Evolutionary conservation across 306 rosid species (phyloP), one percentile per base, ranked within the genome.

Genomic region (Citrullus colocynthis): DNA sequence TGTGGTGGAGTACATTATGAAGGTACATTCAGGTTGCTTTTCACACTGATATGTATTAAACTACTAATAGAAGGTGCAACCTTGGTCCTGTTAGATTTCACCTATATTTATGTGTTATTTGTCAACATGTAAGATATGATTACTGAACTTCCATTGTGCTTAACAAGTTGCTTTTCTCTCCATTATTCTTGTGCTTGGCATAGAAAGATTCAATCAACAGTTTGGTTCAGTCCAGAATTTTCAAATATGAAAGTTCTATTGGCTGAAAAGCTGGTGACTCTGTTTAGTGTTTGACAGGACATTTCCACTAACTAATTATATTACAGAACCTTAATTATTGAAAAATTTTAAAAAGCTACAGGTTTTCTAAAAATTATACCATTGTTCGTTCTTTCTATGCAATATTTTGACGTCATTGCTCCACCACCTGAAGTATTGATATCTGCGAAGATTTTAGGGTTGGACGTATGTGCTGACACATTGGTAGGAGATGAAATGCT

Each of bases 401-500:
- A 51, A 39, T 39, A 45, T 56, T 70, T 77, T 17, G 80, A 77
- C 45, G 71, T 44, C 45, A 28, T 48, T 58, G 63, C 79, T 58
- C 44, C 74, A 52, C 74, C 74, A 32, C 81, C 84, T 67, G 5
- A 74, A 74, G 85, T 85, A 80, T 87, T 85, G 89, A 91, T 70
- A 85, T 87, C 80, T 85, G 85, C 96, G 91, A 91, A 96, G 99
- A 91, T 93, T 86, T 88, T 96, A 92, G 99, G 99, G 88, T 87
- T 96, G 97, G 99, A 96, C 86, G 80, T 89, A 59, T 96, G 99
- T 75, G 98, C 97, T 86, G 99, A 96, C 88, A 96, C 99, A 71
- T 84, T 96, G 86, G 98, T 91, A 54, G 99, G 99, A 74, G 98
- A 96, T 85, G 99, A 92, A 90, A 96, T 96, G 99, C 93, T 96